A percentile compares a stretch with the other conserved stretches of the same genome.
phyloP scores from a whole-genome alignment of 352 stramenopile genomes.

The Phytophthora hybrid region DNA sequence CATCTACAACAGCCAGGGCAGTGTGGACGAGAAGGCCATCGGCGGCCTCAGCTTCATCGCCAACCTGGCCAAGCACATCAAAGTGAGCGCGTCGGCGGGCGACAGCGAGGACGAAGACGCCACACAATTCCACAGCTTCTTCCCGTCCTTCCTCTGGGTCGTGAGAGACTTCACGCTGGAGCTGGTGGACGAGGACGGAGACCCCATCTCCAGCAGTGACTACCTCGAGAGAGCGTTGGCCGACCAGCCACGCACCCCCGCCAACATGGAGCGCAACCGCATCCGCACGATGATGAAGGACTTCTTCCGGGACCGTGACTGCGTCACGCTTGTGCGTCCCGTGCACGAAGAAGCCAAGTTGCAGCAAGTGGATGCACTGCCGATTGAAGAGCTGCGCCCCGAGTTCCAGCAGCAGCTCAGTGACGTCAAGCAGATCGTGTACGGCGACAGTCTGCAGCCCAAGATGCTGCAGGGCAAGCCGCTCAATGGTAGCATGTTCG shows the following conservation, averaged over 20 bases:
- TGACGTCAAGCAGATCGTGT: slow-evolving; percentile 76
- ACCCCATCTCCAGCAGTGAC: slow-evolving; percentile 78
- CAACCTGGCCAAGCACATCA: slow-evolving; percentile 89
- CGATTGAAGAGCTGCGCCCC: slow-evolving; percentile 69
- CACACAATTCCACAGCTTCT: slow-evolving; percentile 86
- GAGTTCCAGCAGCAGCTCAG: slow-evolving; percentile 83
- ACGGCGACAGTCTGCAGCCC: slow-evolving; percentile 71
- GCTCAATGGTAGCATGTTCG: slow-evolving; percentile 88
- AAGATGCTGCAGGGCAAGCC: slow-evolving; percentile 87
- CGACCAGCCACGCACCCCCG: slow-evolving; percentile 72
- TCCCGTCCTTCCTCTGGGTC: slow-evolving; percentile 91
- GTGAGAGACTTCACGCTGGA: slow-evolving; percentile 91
- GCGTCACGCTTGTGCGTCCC: slow-evolving; percentile 83
- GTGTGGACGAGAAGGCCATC: slow-evolving; percentile 89
- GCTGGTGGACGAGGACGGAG: slow-evolving; percentile 86
- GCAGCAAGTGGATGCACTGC: slow-evolving; percentile 77
- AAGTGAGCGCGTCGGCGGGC: slow-evolving; percentile 58
- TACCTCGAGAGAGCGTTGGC: slow-evolving; percentile 85
- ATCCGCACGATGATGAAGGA: slow-evolving; percentile 88
- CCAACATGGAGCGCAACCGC: slow-evolving; percentile 80
- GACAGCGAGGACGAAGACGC: slow-evolving; percentile 59
- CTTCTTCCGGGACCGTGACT: slow-evolving; percentile 86
- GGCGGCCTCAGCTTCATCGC: slow-evolving; percentile 87
- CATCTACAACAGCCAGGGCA: slow-evolving; percentile 91
- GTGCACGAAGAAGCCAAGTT: slow-evolving; percentile 82